Evolutionary conservation across 805 yeast species (phyloP).

Genomic region (Suhomyces vadensis): DNA sequence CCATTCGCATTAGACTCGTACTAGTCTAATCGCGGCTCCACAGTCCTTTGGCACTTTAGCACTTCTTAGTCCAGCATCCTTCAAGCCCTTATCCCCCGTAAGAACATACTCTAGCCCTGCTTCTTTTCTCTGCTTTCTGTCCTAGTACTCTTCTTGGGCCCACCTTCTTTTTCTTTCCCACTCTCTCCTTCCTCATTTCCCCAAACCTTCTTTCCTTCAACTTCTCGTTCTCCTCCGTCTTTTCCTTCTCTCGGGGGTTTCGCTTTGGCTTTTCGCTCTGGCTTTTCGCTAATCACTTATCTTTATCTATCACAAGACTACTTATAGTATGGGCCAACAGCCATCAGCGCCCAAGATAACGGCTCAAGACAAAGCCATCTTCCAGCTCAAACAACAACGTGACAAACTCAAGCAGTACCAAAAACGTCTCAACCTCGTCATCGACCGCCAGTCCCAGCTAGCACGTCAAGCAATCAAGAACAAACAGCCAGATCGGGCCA

Average conservation of each 20-base stretch:
- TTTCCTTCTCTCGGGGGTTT: neutral
- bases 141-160: too few species aligned
- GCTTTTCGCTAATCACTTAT: neutral
- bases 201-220: too few species aligned
- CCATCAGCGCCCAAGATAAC: conserved; percentile 64
- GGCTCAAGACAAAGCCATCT: conserved; percentile 79
- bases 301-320: conserved; percentile 1
- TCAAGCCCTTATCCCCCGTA: too few species aligned
- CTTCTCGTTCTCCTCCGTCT: neutral
- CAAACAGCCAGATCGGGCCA: conserved; percentile 61
- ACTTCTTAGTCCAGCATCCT: too few species aligned
- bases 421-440: conserved; percentile 54
- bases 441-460: conserved; percentile 59
- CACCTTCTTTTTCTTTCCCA: too few species aligned
- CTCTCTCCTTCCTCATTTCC: too few species aligned
- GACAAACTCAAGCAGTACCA: conserved; percentile 81
- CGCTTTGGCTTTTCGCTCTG: too few species aligned
- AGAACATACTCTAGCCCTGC: too few species aligned
- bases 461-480: conserved; percentile 56
- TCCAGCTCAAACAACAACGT: conserved; percentile 84
- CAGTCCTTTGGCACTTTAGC: too few species aligned
- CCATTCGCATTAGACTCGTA: too few species aligned
- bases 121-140: too few species aligned
- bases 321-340: conserved; percentile 39
- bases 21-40: too few species aligned